Percentiles rank a stretch among this genome's conserved stretches.
These are phyloP conservation scores for Globisporangium canariense DNA, from an alignment of 352 stramenopile genomes.

Conservation along the genomic window DNA sequence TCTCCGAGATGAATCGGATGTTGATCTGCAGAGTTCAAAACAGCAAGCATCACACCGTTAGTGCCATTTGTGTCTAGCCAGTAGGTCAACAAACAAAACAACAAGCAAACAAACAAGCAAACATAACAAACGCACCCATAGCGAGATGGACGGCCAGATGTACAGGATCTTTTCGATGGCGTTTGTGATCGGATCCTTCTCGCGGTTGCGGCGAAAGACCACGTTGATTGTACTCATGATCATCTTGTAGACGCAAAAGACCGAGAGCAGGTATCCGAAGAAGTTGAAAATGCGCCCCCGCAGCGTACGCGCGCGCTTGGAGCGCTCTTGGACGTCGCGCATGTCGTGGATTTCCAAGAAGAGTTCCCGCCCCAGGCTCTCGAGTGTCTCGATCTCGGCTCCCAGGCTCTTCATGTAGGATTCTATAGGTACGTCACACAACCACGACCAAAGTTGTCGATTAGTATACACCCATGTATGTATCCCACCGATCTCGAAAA, in stretches of 20 bases:
- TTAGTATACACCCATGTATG: background rate
- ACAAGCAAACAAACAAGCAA: background rate
- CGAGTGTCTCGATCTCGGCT: slow-evolving; percentile 68
- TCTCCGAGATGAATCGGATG: slow-evolving; percentile 73
- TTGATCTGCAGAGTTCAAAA: slow-evolving; percentile 42
- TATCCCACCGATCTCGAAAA: background rate
- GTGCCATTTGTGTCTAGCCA: background rate
- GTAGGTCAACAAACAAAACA: background rate
- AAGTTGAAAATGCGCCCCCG: slow-evolving; percentile 77
- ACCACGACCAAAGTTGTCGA: background rate
- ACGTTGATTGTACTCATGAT: slow-evolving; percentile 84
- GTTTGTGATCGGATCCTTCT: slow-evolving; percentile 84
- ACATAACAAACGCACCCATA: slow-evolving; percentile 35
- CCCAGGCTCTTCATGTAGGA: slow-evolving; percentile 68
- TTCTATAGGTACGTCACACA: slow-evolving; percentile 17
- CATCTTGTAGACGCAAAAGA: slow-evolving; percentile 87
- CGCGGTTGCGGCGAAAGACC: slow-evolving; percentile 68
- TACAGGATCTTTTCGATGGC: slow-evolving; percentile 80
- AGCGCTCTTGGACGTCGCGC: slow-evolving; percentile 57
- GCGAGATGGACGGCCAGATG: slow-evolving; percentile 67
- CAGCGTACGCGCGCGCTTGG: slow-evolving; percentile 52
- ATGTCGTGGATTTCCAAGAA: slow-evolving; percentile 86
- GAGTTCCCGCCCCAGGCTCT: slow-evolving; percentile 71
- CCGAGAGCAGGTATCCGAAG: slow-evolving; percentile 74
- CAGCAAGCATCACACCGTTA: background rate